Evolutionary conservation across 2,329 filamentous ascomycete genomes (phyloP).

Genomic region (Zasmidium citrigriseum): DNA sequence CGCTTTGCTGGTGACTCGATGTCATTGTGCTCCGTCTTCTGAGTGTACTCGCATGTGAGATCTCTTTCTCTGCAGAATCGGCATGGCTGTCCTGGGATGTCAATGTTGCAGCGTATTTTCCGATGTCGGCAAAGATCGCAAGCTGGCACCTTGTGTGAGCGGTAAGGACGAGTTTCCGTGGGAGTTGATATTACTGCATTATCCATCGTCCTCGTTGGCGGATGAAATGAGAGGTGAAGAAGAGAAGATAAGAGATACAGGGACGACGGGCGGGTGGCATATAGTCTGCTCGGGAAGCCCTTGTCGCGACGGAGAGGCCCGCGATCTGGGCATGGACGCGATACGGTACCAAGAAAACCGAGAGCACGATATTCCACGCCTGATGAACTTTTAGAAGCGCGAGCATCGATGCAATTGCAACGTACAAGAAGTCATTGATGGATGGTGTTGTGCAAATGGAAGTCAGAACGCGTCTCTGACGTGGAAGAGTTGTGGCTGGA

Average conservation of each 20-base stretch:
- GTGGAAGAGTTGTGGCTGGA: no score
- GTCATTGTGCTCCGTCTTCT: slow-evolving; percentile 6
- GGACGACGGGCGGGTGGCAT: no score
- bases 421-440: no score
- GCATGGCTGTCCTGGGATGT: slow-evolving; percentile 41
- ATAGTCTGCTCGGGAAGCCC: background rate
- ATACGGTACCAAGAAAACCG: no score
- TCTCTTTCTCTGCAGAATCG: slow-evolving; percentile 41
- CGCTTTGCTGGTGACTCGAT: slow-evolving; percentile 9
- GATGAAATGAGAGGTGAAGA: background rate
- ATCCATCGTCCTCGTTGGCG: background rate
- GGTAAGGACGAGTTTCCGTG: slow-evolving; percentile 37
- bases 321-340: no score
- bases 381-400: no score
- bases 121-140: slow-evolving; percentile 43
- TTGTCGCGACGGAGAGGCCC: background rate
- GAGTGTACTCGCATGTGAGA: slow-evolving; percentile 39
- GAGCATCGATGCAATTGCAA: no score
- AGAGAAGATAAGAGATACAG: background rate
- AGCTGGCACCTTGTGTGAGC: slow-evolving; percentile 46
- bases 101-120: slow-evolving; percentile 45
- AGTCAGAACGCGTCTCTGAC: no score
- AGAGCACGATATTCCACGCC: background rate
- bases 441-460: no score
- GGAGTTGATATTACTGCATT: background rate